Conservation (phyloP, 2,329 filamentous ascomycete genomes). For the Fusarium sp. region DNA sequence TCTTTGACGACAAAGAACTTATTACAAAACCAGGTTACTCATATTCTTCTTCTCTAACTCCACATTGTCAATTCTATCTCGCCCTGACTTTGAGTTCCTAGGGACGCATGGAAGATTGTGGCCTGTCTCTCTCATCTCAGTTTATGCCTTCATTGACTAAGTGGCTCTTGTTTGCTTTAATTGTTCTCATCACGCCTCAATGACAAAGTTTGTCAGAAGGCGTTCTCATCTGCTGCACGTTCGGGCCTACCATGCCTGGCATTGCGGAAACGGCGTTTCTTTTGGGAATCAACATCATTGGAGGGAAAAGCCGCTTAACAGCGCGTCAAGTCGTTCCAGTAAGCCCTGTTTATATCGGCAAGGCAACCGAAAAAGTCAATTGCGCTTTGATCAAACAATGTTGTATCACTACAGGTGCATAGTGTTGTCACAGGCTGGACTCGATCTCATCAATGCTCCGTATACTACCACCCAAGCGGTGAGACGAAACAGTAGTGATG, state of each 20-base stretch:
- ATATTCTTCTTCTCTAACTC: background rate
- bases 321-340: background rate
- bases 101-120: background rate
- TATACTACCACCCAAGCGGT: background rate
- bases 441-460: background rate
- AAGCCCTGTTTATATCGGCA: background rate
- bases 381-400: background rate
- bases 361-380: background rate
- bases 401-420: background rate
- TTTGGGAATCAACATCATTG: background rate
- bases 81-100: background rate
- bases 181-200: background rate
- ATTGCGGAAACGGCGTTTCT: background rate
- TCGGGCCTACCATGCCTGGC: background rate
- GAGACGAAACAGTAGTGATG: background rate
- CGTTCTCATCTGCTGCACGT: background rate
- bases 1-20: background rate
- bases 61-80: background rate
- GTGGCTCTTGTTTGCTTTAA: background rate
- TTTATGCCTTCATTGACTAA: background rate
- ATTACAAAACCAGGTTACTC: background rate
- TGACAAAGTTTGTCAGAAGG: background rate
- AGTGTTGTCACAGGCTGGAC: background rate
- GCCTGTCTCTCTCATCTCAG: background rate
- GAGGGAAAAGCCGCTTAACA: background rate